phyloP scores from a whole-genome alignment of 2,329 filamentous ascomycete genomes.

The Exutisphaerella laricina region DNA sequence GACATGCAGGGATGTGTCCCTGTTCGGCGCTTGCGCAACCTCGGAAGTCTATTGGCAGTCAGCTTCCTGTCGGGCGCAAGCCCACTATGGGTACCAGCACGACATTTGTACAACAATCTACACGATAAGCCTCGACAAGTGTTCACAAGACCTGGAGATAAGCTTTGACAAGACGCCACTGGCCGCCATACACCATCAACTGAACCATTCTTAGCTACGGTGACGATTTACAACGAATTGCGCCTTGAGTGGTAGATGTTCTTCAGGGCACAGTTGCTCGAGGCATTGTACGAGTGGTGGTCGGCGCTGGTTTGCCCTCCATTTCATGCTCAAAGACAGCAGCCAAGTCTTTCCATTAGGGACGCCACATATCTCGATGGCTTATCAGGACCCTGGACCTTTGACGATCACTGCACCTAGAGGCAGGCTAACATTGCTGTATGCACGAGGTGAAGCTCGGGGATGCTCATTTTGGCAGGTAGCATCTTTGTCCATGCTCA shows the following conservation, averaged over 20 bases:
- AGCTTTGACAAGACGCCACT: neutral
- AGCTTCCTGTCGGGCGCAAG: neutral
- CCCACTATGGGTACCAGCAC: neutral
- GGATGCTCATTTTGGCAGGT: conserved; percentile 4
- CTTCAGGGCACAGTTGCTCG: neutral
- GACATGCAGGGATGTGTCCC: neutral
- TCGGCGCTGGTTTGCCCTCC: neutral
- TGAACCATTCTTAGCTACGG: neutral
- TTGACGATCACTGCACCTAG: neutral
- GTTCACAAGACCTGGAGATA: neutral
- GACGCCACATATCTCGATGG: neutral
- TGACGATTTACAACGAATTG: too few species aligned
- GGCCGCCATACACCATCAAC: neutral
- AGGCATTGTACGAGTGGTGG: neutral
- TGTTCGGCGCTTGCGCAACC: neutral
- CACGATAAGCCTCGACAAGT: neutral
- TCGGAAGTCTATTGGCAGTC: neutral
- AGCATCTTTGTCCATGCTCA: neutral
- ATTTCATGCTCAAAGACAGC: too few species aligned
- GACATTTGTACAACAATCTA: neutral
- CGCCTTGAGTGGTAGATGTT: too few species aligned
- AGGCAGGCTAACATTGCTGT: neutral
- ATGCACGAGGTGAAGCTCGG: neutral
- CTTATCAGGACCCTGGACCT: neutral
- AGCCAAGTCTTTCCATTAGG: neutral